A percentile compares a stretch with the other conserved stretches of the same genome.
phyloP scores from a whole-genome alignment of 306 rosid genomes.

The Quercus bicolor region DNA sequence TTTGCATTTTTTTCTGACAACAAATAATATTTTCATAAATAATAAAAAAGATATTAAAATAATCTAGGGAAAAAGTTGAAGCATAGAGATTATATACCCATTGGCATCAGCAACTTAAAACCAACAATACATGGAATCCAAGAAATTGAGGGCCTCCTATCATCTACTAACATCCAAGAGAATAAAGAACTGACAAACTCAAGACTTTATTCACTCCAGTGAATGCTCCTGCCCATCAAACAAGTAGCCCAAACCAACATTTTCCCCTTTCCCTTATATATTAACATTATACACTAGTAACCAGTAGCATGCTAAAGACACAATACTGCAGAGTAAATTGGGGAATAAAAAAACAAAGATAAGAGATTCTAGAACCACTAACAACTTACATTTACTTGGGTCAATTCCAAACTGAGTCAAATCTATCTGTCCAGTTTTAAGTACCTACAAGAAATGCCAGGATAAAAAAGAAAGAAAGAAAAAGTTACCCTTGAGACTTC shows the following conservation, averaged over 20 bases:
- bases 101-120: too few relatives aligned
- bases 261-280: neutral
- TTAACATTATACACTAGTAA: neutral
- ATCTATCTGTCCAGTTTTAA: slow-evolving; percentile 92
- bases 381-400: slow-evolving; percentile 87
- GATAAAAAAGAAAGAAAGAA: neutral
- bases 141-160: too few relatives aligned
- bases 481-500: neutral
- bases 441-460: slow-evolving; percentile 46
- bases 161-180: too few relatives aligned
- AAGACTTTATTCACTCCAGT: too few relatives aligned
- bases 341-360: neutral
- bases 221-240: neutral
- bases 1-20: too few relatives aligned
- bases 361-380: slow-evolving; percentile 9
- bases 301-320: neutral
- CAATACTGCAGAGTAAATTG: neutral
- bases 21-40: too few relatives aligned
- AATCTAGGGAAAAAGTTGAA: too few relatives aligned
- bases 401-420: slow-evolving; percentile 91
- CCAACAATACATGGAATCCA: too few relatives aligned
- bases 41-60: too few relatives aligned
- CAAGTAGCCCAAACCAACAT: neutral
- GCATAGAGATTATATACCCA: too few relatives aligned
- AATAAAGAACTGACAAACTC: too few relatives aligned